phyloP scores from a whole-genome alignment of 208 protist species.

The Wallacemonas sp. region DNA sequence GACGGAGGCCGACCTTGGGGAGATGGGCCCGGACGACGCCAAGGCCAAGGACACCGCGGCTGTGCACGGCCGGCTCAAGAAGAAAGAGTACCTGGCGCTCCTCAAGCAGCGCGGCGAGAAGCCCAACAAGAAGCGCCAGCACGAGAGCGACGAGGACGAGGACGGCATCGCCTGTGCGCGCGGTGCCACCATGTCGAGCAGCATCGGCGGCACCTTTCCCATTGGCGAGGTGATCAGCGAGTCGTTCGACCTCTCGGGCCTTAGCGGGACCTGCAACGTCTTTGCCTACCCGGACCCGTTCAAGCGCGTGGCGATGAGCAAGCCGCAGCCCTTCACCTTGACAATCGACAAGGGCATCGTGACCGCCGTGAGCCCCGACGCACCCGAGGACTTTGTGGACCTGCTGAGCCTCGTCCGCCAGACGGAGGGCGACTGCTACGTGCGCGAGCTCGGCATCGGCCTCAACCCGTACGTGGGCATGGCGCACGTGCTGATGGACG shows the following conservation, averaged over 20 bases:
- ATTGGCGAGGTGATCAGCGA: conserved; percentile 92
- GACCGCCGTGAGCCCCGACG: conserved; percentile 50
- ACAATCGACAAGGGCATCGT: conserved; percentile 74
- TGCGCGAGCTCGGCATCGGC: conserved; percentile 90
- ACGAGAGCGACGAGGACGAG: conserved; percentile 48
- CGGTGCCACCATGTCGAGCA: conserved; percentile 71
- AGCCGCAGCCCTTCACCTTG: conserved; percentile 67
- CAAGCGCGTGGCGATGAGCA: conserved; percentile 74
- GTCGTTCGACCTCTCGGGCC: conserved; percentile 78
- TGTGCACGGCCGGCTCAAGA: conserved; percentile 64
- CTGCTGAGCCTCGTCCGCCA: conserved; percentile 80
- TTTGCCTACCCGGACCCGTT: conserved; percentile 85
- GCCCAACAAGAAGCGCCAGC: conserved; percentile 42
- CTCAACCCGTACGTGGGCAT: conserved; percentile 86
- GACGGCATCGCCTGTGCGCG: conserved; percentile 17
- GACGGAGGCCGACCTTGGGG: neutral
- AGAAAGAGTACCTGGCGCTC: conserved; percentile 79
- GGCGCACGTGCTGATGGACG: conserved; percentile 80
- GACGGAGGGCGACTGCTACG: conserved; percentile 78
- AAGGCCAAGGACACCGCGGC: conserved; percentile 14
- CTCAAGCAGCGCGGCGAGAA: conserved; percentile 44
- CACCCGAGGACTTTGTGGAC: conserved; percentile 77
- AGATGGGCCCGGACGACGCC: neutral
- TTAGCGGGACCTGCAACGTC: conserved; percentile 77
- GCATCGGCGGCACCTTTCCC: conserved; percentile 90